Percentiles rank a stretch among this genome's conserved stretches.
phyloP scores from a whole-genome alignment of 1,284 basidiomycete genomes.

The Chalciporus piperatoides region DNA sequence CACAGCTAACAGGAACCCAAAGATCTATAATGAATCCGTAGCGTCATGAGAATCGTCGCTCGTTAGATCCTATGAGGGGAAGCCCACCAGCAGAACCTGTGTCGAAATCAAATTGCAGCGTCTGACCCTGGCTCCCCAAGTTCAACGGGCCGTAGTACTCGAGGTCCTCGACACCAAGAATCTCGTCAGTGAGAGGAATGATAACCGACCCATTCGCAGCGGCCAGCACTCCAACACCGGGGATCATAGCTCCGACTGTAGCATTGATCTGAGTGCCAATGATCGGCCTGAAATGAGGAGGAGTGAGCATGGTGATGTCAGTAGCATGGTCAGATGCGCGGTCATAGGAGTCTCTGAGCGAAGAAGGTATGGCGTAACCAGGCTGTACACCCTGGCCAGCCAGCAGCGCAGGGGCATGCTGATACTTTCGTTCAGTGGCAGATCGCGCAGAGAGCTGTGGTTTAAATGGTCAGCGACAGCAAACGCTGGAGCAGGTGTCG shows the following conservation, averaged over 20 bases:
- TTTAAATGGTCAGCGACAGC: conserved; percentile 2
- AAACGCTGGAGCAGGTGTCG: neutral
- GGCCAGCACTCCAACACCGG: neutral
- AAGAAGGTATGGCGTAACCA: conserved; percentile 15
- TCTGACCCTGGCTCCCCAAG: conserved; percentile 48
- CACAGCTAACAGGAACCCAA: conserved; percentile 48
- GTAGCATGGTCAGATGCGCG: conserved; percentile 21
- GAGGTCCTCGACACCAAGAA: conserved; percentile 35
- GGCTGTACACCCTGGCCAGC: conserved; percentile 8
- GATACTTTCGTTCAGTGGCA: conserved; percentile 18
- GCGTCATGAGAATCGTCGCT: neutral
- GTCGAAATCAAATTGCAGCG: conserved; percentile 49
- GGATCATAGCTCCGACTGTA: neutral
- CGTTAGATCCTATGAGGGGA: neutral
- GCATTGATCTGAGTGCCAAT: neutral
- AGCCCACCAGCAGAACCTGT: conserved; percentile 48
- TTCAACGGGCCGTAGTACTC: conserved; percentile 48
- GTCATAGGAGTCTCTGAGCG: conserved; percentile 16
- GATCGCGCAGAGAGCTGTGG: conserved; percentile 18
- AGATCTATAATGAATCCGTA: conserved; percentile 34
- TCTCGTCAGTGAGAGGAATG: conserved; percentile 23
- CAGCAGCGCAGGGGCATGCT: conserved; percentile 17
- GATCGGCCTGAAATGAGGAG: neutral
- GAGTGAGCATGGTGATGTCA: conserved; percentile 3
- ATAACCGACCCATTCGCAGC: neutral